Evolutionary conservation across 768 basidiomycete genomes (phyloP), one percentile per base, ranked within the genome.

Genomic region (Hypholoma fasciculare): DNA sequence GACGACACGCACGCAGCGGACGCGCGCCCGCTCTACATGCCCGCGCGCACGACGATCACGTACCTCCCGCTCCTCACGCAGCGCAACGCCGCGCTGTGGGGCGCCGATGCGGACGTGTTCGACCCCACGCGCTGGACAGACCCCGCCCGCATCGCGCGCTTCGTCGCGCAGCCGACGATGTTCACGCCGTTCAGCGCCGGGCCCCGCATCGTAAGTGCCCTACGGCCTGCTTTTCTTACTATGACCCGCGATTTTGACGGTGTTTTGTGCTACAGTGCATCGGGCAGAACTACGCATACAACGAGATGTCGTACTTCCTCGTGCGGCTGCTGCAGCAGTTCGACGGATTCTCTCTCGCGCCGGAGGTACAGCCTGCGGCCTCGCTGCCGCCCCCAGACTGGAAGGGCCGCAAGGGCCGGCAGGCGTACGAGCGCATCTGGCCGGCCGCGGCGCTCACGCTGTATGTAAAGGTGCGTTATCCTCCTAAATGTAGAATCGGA

Each of bases 51-150:
- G 1, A 76, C 75, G 0, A 79, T 91, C 49, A 81, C 87, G 54
- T 87, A 82, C 67, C 71, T 84, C 20, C 81, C 85, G 0, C 71
- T 90, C 34, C 72, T 90, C 40, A 83, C 82, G 54, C 92, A 93
- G 54, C 81, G 89, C 0, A 87, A 86, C 62, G 75, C 77, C 44
- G 78, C 75, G 16, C 72, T 90, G 0, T 94, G 91, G 92, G 92
- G 92, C 2, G 64, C 75, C 0, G 88, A 92, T 60, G 90, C 90
- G 0, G 81, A 90, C 64, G 79, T 78, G n/a, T 94, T 92, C 67
- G 82, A 89, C 55, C 90, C 90, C 6, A 86, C 90, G 34, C 79
- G 92, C 40, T 94, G 92, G 92, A 72, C 90, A 5, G 81, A 89
- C 39, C 79, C 82, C 0, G 73, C 72, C 30, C 76, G 83, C n/a